Evolutionary conservation across 2,329 filamentous ascomycete genomes (phyloP), one percentile per base, ranked within the genome.

Genomic region (Pezicula rhizophila): DNA sequence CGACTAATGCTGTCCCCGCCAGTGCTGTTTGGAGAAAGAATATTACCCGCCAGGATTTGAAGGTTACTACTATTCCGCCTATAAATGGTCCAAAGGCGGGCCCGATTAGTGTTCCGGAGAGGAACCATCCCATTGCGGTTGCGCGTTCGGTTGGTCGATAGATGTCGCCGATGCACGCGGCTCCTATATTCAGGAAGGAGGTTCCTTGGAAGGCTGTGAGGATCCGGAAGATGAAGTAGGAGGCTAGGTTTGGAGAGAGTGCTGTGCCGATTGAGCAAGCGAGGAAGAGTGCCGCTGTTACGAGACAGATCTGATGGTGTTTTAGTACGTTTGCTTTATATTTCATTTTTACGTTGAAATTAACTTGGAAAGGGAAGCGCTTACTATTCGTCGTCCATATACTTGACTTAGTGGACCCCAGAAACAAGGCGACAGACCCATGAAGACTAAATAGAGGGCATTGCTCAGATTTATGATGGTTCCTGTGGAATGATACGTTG

Each of bases 1-100:
- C 75, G 0, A 82, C 17, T 0, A 76, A 71, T 1, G 79, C 82
- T 0, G 77, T 61, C 2, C 77, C 84, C 0, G 82, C 82, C 5
- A 89, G 72, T 0, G 77, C 85, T 0, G 82, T 80, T 61, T 90
- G 86, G 0, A 91, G 70, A 82, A 85, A 90, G 68, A 89, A 90
- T 46, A 90, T 88, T 38, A 79, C 78, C 15, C 85, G 75, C 87
- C 87, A 92, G 2, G 75, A 78, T 6, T 75, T 73, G 65, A 81
- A 89, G 0, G 85, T 90, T 14, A 90, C 84, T 45, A 92, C 87
- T 40, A 89, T 81, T 20, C 86, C 87, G 47, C 87, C 80, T 8
- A 90, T 71, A 58, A 89, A 86, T 0, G 80, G 79, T 0, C 86
- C 85, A 59, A 86, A 73, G 1, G 81, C 82, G 6, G 87, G 86